These are phyloP conservation scores for Rubroboletus pulcherrimus DNA, from an alignment of 768 basidiomycete genomes.

Conservation along the genomic window DNA sequence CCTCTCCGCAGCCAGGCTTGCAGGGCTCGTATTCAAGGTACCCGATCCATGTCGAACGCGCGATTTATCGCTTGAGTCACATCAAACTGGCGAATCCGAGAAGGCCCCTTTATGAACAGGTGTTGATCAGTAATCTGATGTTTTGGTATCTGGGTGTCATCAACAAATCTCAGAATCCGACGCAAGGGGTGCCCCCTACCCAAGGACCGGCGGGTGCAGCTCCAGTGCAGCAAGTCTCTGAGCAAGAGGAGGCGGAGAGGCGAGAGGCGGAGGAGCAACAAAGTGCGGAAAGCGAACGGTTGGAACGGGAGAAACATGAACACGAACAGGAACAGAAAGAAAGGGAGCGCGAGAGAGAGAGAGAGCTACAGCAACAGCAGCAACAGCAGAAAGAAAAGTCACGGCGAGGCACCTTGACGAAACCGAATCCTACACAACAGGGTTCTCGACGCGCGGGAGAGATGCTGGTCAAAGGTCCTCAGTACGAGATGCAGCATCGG, in stretches of 20 bases:
- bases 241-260: conserved; percentile 35
- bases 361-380: conserved; percentile 33
- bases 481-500: conserved; percentile 92
- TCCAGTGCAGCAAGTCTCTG: conserved; percentile 30
- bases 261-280: conserved; percentile 40
- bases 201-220: conserved; percentile 22
- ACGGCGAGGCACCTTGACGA: conserved; percentile 60
- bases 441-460: conserved; percentile 68
- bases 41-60: conserved; percentile 97
- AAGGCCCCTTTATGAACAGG: conserved; percentile 95
- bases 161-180: conserved; percentile 74
- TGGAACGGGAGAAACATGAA: conserved; percentile 57
- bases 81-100: conserved; percentile 98
- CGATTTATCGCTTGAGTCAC: conserved; percentile 94
- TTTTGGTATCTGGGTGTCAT: conserved; percentile 99
- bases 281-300: conserved; percentile 37
- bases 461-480: conserved; percentile 82
- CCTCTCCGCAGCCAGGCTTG: conserved; percentile 47
- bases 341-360: conserved; percentile 22
- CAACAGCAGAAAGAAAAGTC: conserved; percentile 39
- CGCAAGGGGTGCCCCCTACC: conserved; percentile 34
- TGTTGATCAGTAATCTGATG: conserved; percentile 89
- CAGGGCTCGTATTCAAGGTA: conserved; percentile 66
- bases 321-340: conserved; percentile 48
- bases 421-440: conserved; percentile 47